Evolutionary conservation across 331 rosid genomes (phyloP), one percentile per base, ranked within the genome.

Genomic region (Quercus lobata): DNA sequence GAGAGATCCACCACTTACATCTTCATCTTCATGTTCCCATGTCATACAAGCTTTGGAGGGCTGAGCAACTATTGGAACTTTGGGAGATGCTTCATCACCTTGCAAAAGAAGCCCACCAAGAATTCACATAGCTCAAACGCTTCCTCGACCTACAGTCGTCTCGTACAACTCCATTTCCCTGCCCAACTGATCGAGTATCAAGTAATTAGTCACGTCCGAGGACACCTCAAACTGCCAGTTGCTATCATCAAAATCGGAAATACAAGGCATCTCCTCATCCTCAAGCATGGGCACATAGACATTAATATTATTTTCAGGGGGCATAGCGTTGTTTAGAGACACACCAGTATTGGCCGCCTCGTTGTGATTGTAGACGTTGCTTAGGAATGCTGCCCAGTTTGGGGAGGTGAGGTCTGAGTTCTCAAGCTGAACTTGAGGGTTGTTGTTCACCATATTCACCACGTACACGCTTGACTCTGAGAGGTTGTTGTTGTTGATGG

Each of bases 101-200:
- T 49, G 5, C 46, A 8, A 41, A 41, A 41, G 46, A 41, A 41
- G 46, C 46, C 46, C 54, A 18, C 19, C 49, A 53, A 29, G 41
- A 72, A 54, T 19, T 17, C 44, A 5, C 16, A 15, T 2, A 2
- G 30, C 6, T 76, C 32, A 63, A 24, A 37, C 12, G 46, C 46
- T 79, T 7, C 83, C 87, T 53, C 72, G 80, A 68, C 41, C 74
- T 2, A 82, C 54, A 11, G 17, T 78, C 78, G 85, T 76, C 80
- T 88, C 87, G 56, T 88, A 73, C 44, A 85, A 54, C 52, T 86
- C 94, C 84, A 88, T 82, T 74, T 88, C 91, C 27, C 79, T 79
- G 78, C 83, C 86, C 44, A 76, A 61, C 25, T 35, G 78, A 8
- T 71, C 80, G 16, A 3, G 14, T 41, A 56, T 79, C 57, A 72